A percentile compares a stretch with the other conserved stretches of the same genome.
Evolutionary conservation across 2,329 filamentous ascomycete species (phyloP).

Genomic region (Beauveria bassiana): DNA sequence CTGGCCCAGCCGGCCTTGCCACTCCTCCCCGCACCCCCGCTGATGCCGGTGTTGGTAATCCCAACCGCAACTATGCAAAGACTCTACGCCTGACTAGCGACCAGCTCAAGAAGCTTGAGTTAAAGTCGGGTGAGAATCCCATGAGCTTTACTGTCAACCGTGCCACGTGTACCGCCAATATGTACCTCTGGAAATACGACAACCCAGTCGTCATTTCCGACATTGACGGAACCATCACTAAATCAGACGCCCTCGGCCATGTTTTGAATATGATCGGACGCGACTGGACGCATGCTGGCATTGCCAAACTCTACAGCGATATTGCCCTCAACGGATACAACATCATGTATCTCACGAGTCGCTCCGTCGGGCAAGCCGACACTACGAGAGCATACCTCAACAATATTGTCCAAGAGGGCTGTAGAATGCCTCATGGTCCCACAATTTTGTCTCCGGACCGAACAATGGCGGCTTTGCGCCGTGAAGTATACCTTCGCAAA

Average conservation of each 20-base stretch:
- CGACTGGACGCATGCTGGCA: constrained; percentile 95
- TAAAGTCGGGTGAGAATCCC: constrained; percentile 79
- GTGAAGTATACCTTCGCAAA: constrained; percentile 91
- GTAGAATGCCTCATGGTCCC: constrained; percentile 77
- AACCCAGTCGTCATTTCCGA: constrained; percentile 95
- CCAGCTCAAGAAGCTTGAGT: constrained; percentile 76
- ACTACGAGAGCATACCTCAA: constrained; percentile 83
- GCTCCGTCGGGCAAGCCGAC: constrained; percentile 89
- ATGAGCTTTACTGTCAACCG: constrained; percentile 97
- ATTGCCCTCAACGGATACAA: constrained; percentile 96
- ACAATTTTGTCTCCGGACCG: constrained; percentile 93
- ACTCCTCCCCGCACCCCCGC: constrained; percentile 65
- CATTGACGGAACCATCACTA: constrained; percentile 97
- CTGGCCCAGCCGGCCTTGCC: constrained; percentile 44
- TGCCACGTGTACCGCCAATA: constrained; percentile 82
- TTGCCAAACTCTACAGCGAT: constrained; percentile 95
- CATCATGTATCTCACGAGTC: constrained; percentile 93
- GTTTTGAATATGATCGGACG: constrained; percentile 94
- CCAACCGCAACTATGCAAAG: constrained; percentile 88
- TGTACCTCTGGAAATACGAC: constrained; percentile 90
- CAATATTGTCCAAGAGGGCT: constrained; percentile 81
- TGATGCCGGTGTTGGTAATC: constrained; percentile 58
- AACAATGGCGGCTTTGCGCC: constrained; percentile 83
- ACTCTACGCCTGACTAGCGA: constrained; percentile 91
- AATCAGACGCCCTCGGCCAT: constrained; percentile 90